These are phyloP conservation scores for Clathrospora elynae DNA, from an alignment of 2,329 filamentous ascomycete species.

Conservation along the genomic window DNA sequence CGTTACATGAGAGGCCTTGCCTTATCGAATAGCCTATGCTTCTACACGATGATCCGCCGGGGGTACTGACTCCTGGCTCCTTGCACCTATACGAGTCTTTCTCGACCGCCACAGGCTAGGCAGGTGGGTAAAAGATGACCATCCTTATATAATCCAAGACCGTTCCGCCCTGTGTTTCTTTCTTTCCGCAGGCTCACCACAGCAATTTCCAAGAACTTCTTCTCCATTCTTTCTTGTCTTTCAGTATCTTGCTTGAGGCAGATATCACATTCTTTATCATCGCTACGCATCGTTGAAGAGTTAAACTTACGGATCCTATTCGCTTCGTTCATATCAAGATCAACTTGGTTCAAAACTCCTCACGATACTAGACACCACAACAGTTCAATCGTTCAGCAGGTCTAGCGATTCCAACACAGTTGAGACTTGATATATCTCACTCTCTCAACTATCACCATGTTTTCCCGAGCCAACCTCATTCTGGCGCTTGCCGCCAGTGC, in stretches of 20 bases:
- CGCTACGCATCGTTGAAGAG: constrained; percentile 28
- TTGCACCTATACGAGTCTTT: constrained; percentile 21
- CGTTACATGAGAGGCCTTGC: constrained; percentile 31
- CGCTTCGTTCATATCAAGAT: constrained; percentile 7
- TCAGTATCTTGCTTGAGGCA: constrained; percentile 46
- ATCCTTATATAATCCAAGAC: constrained; percentile 29
- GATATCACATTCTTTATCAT: constrained; percentile 41
- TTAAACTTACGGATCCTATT: constrained; percentile 26
- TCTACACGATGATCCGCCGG: constrained; percentile 33
- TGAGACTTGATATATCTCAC: constrained; percentile 22
- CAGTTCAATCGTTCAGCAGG: constrained; percentile 45
- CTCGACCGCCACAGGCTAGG: constrained; percentile 26
- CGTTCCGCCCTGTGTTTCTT: constrained; percentile 26
- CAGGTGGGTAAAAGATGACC: constrained; percentile 19
- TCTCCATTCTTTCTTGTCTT: constrained; percentile 26
- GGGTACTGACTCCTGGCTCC: constrained; percentile 27
- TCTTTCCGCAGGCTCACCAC: constrained; percentile 30
- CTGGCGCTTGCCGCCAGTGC: constrained; percentile 62
- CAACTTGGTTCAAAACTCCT: constrained; percentile 10
- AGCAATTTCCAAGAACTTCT: constrained; percentile 30
- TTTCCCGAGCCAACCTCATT: constrained; percentile 59
- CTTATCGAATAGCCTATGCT: constrained; percentile 36
- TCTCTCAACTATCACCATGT: constrained; percentile 48
- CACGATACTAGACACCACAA: constrained; percentile 21
- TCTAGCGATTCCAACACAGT: constrained; percentile 43